Percentiles rank a stretch among this genome's conserved stretches.
These are phyloP conservation scores for Lentinus tigrinus DNA, from an alignment of 768 basidiomycete genomes.

Conservation along the genomic window DNA sequence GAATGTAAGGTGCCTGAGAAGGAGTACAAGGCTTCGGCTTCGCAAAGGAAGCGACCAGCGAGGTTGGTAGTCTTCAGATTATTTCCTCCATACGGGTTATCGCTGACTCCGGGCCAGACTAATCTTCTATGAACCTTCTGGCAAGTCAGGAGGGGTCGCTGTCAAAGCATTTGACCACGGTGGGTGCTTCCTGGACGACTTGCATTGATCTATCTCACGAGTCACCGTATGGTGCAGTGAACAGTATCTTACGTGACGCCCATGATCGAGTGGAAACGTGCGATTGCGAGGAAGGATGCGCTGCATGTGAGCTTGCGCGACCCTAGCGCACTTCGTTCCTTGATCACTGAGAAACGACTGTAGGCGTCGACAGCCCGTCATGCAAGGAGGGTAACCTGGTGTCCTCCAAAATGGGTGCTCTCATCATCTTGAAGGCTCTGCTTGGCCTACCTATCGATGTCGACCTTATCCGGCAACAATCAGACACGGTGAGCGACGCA, in stretches of 20 bases:
- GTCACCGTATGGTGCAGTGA: conserved; percentile 35
- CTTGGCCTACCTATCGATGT: conserved; percentile 44
- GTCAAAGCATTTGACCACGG: conserved; percentile 84
- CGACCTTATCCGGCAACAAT: conserved; percentile 31
- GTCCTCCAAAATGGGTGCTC: conserved; percentile 73
- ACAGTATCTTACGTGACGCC: conserved; percentile 58
- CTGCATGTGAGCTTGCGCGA: conserved; percentile 48
- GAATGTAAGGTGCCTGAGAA: conserved; percentile 84
- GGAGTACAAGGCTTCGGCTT: conserved; percentile 55
- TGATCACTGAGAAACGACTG: not conserved
- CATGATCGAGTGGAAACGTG: conserved; percentile 58
- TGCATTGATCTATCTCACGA: not conserved
- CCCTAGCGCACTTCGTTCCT: no score
- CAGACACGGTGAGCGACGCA: conserved; percentile 20
- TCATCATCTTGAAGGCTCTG: conserved; percentile 60
- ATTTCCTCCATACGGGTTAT: not conserved
- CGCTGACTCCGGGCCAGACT: conserved; percentile 42
- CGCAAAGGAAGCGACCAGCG: conserved; percentile 65
- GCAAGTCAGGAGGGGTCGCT: conserved; percentile 68
- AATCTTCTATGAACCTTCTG: conserved; percentile 76
- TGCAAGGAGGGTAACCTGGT: conserved; percentile 78
- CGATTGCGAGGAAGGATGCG: conserved; percentile 68
- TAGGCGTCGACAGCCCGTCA: conserved; percentile 63
- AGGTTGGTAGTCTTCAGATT: conserved; percentile 37
- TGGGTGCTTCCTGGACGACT: conserved; percentile 27